Evolutionary conservation across 2,329 filamentous ascomycete genomes (phyloP).

Genomic region (Clarireedia hainanense): DNA sequence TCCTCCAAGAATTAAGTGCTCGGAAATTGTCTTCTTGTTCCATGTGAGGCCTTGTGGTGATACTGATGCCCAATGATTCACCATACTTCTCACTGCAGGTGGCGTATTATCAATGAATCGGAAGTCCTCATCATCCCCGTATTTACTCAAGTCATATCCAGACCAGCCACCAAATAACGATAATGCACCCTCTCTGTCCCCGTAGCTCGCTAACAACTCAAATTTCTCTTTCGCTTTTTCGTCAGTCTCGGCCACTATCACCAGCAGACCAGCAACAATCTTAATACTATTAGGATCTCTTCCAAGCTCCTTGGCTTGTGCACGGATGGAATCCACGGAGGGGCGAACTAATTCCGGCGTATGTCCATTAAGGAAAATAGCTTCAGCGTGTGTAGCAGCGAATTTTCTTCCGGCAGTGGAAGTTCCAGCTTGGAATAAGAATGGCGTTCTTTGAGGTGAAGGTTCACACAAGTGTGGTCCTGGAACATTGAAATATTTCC

Average conservation of each 20-base stretch:
- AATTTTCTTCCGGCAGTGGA: slow-evolving; percentile 59
- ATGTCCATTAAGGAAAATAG: slow-evolving; percentile 61
- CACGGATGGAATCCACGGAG: slow-evolving; percentile 54
- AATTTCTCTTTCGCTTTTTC: slow-evolving; percentile 60
- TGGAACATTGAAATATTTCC: slow-evolving; percentile 55
- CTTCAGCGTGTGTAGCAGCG: slow-evolving; percentile 62
- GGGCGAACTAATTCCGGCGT: slow-evolving; percentile 52
- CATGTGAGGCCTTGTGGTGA: slow-evolving; percentile 29
- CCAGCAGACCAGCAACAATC: slow-evolving; percentile 58
- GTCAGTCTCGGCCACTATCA: slow-evolving; percentile 56
- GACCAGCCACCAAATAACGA: slow-evolving; percentile 71
- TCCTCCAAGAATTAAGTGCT: slow-evolving; percentile 21
- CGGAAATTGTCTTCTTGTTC: slow-evolving; percentile 30
- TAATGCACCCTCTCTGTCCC: slow-evolving; percentile 56
- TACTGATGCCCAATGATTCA: slow-evolving; percentile 35
- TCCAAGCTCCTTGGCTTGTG: slow-evolving; percentile 41
- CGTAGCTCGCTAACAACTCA: slow-evolving; percentile 52
- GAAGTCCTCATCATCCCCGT: slow-evolving; percentile 56
- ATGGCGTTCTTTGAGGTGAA: slow-evolving; percentile 24
- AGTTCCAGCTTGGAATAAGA: slow-evolving; percentile 56
- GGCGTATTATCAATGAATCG: slow-evolving; percentile 40
- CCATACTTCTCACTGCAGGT: slow-evolving; percentile 43
- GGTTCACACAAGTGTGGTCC: slow-evolving; percentile 56
- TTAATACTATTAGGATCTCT: slow-evolving; percentile 56
- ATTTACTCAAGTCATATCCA: slow-evolving; percentile 53